Evolutionary conservation across 169 alveolate genomes (phyloP), one percentile per base, ranked within the genome.

Genomic region (Hepatocystis sp.): DNA sequence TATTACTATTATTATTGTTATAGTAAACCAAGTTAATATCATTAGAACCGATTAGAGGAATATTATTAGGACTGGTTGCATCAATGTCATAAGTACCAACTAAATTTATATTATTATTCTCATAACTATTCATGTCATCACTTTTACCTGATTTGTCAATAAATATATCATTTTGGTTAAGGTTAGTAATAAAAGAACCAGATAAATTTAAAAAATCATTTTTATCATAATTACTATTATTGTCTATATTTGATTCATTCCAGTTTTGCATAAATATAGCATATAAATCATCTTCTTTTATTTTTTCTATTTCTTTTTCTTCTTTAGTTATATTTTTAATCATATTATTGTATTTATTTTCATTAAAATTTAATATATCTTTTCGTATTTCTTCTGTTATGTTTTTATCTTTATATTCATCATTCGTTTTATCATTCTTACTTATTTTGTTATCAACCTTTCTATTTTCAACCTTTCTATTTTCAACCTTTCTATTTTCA

Each of bases 191-290:
- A 53, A 81, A 81, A 0, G 89, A 47, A 2, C 60, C 23, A 10
- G 84, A 61, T 11, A 36, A 61, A 55, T 49, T 36, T 42, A 81
- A 28, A n/a, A 47, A 17, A 2, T 4, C 61, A 2, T 19, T 39
- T 0, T 61, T 63, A 17, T 49, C 3, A 36, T 60, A 13, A 36
- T 60, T 13, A 27, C 25, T 27, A 11, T 25, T 32, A 56, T 30
- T 8, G 7, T 36, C 30, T 25, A 81, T 61, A 42, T 36, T 39
- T 4, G 89, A 81, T 61, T 81, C 68, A 0, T 64, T 49, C 89
- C 89, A 81, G 21, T 81, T 63, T 17, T 81, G 84, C 89, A 81
- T 63, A 81, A 81, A 81, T 63, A 81, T 81, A 17, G 89, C 46
- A 63, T 81, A 81, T 30, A 81, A 28, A 25, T 81, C 89, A 8